These are phyloP conservation scores for Penicillium sp. DNA, from an alignment of 2,329 filamentous ascomycete genomes.

Conservation along the genomic window DNA sequence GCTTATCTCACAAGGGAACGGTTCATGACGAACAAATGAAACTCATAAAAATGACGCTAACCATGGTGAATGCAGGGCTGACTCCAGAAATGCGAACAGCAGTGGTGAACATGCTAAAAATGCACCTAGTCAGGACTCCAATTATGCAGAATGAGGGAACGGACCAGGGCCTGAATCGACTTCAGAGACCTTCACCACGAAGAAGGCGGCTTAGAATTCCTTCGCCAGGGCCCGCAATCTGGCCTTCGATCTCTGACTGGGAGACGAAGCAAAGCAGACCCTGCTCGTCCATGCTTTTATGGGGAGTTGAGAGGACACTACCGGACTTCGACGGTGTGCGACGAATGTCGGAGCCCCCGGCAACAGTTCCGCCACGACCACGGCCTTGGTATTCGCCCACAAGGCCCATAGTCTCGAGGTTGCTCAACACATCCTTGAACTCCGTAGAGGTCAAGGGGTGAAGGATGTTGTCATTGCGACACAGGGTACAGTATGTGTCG, in stretches of 20 bases:
- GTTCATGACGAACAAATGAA: constrained; percentile 13
- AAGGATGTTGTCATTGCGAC: constrained; percentile 82
- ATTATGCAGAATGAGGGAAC: constrained; percentile 14
- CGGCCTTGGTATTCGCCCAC: constrained; percentile 70
- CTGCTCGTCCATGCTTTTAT: constrained; percentile 68
- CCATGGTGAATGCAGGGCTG: constrained; percentile 7
- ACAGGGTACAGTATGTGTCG: constrained; percentile 78
- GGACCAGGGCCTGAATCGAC: not conserved
- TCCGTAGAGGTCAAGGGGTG: constrained; percentile 89
- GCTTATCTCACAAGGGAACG: constrained; percentile 1
- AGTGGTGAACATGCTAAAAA: constrained; percentile 17
- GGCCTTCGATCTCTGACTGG: constrained; percentile 74
- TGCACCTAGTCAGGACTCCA: constrained; percentile 11
- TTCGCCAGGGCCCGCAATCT: constrained; percentile 61
- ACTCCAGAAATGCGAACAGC: constrained; percentile 19
- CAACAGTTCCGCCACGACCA: constrained; percentile 64
- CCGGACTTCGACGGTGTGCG: constrained; percentile 73
- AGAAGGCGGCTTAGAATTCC: constrained; percentile 48
- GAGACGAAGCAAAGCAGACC: constrained; percentile 76
- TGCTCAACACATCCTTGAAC: constrained; percentile 89
- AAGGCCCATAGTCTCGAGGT: constrained; percentile 83
- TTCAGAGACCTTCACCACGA: constrained; percentile 38
- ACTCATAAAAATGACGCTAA: constrained; percentile 18
- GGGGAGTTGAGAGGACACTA: constrained; percentile 55
- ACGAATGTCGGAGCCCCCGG: constrained; percentile 49